Evolutionary conservation across 345 rosid species (phyloP).

Genomic region (Eucalyptus melliodora): DNA sequence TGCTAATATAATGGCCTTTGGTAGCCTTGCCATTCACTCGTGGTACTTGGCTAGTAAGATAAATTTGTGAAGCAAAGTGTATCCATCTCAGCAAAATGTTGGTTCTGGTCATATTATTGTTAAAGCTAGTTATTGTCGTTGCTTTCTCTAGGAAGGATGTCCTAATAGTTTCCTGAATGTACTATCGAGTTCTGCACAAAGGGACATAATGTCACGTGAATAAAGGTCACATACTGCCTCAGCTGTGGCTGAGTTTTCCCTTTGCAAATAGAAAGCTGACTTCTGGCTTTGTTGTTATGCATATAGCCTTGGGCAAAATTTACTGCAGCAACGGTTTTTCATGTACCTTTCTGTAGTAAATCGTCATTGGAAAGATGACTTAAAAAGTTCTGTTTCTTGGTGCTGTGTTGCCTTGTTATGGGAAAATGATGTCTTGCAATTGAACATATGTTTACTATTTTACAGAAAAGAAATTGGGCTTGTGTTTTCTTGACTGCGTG

Average conservation of each 20-base stretch:
- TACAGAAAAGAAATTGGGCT: background rate
- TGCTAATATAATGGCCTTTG: constrained; percentile 86
- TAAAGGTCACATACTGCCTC: background rate
- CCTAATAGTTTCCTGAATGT: background rate
- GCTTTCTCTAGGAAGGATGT: background rate
- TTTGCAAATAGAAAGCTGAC: background rate
- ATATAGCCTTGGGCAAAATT: background rate
- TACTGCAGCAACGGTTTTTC: background rate
- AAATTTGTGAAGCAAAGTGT: constrained; percentile 34
- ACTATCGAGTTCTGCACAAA: background rate
- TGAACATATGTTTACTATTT: background rate
- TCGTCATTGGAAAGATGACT: background rate
- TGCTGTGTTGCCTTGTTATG: background rate
- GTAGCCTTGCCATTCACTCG: constrained; percentile 92
- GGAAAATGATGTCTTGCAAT: background rate
- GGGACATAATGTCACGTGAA: background rate
- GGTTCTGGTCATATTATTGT: background rate
- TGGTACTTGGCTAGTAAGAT: constrained; percentile 96
- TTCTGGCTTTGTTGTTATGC: background rate
- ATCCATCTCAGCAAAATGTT: background rate
- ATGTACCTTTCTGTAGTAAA: background rate
- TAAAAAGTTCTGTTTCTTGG: background rate
- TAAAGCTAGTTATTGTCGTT: background rate
- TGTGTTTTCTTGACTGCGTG: background rate
- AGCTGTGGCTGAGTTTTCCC: background rate